A percentile compares a stretch with the other conserved stretches of the same genome.
These are phyloP conservation scores for Ricinus communis DNA, from an alignment of 345 rosid species.

Conservation along the genomic window DNA sequence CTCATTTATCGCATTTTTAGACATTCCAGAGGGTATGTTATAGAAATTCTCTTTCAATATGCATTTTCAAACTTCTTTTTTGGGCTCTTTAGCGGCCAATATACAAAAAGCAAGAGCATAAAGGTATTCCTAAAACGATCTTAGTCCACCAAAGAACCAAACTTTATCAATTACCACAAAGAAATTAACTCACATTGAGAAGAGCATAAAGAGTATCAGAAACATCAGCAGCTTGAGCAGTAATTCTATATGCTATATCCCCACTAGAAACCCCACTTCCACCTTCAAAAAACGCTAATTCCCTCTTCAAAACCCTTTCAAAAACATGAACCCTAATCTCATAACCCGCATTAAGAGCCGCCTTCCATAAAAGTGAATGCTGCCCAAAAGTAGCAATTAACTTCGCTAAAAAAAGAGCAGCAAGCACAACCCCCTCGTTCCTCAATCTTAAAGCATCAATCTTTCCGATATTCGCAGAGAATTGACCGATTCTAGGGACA, in stretches of 20 bases:
- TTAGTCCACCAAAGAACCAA: not conserved
- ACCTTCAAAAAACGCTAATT: constrained; percentile 77
- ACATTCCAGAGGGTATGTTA: no score
- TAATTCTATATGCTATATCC: constrained; percentile 74
- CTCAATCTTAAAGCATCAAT: constrained; percentile 31
- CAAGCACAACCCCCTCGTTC: constrained; percentile 45
- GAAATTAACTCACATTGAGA: constrained; percentile 59
- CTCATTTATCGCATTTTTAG: no score
- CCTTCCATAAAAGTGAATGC: constrained; percentile 84
- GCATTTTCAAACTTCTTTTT: no score
- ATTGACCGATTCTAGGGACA: constrained; percentile 60
- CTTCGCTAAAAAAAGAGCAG: constrained; percentile 47
- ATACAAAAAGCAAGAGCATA: not conserved
- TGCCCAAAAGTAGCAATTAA: constrained; percentile 63
- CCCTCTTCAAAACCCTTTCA: constrained; percentile 61
- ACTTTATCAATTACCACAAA: not conserved
- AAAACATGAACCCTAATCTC: constrained; percentile 65
- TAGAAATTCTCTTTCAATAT: no score
- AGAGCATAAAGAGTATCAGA: constrained; percentile 70
- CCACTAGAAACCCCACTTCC: constrained; percentile 59
- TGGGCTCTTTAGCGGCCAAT: no score
- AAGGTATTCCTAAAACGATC: not conserved
- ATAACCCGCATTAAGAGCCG: constrained; percentile 56
- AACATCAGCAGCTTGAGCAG: constrained; percentile 85
- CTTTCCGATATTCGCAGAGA: constrained; percentile 44